A percentile compares a stretch with the other conserved stretches of the same genome.
Conservation (phyloP, 371 early-diverging fungal genomes). For the Aphelidium insulamus region DNA sequence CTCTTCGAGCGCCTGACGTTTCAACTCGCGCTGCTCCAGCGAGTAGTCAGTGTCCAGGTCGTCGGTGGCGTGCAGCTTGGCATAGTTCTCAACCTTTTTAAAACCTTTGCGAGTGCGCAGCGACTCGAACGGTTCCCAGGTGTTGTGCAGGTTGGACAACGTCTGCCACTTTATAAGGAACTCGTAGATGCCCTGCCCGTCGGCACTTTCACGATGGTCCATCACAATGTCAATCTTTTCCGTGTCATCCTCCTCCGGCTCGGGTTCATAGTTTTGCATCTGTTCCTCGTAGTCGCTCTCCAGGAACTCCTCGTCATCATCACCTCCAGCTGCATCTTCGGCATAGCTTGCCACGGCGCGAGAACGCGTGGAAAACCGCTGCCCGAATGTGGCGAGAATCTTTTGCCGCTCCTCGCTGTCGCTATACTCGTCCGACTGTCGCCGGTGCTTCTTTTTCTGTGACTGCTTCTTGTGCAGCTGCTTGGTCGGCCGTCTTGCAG, state of each 20-base stretch:
- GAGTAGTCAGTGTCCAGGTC: constrained; percentile 60
- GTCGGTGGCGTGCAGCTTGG: constrained; percentile 34
- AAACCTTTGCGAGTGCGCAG: constrained; percentile 56
- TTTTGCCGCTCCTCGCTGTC: constrained; percentile 3
- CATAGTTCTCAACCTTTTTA: constrained; percentile 73
- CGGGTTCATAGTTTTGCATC: constrained; percentile 11
- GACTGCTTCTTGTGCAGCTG: too few species aligned
- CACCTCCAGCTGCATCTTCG: constrained; percentile 6
- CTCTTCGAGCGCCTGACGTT: constrained; percentile 54
- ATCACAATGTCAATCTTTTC: constrained; percentile 9
- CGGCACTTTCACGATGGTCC: constrained; percentile 20
- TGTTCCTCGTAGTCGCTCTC: too few species aligned
- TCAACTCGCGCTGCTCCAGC: constrained; percentile 56
- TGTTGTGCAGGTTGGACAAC: constrained; percentile 70
- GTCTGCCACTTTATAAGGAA: constrained; percentile 84
- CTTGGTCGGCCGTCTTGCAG: too few species aligned
- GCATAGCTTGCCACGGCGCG: constrained; percentile 11
- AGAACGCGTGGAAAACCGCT: constrained; percentile 10
- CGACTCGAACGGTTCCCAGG: constrained; percentile 55
- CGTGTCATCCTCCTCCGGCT: constrained; percentile 12
- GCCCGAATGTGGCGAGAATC: neutral
- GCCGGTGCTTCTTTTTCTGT: constrained; percentile 2
- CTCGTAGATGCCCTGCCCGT: constrained; percentile 37
- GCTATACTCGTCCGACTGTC: constrained; percentile 3
- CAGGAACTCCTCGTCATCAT: constrained; percentile 4